phyloP scores from a whole-genome alignment of 257 asterid genomes.

The Nicotiana sylvestris region DNA sequence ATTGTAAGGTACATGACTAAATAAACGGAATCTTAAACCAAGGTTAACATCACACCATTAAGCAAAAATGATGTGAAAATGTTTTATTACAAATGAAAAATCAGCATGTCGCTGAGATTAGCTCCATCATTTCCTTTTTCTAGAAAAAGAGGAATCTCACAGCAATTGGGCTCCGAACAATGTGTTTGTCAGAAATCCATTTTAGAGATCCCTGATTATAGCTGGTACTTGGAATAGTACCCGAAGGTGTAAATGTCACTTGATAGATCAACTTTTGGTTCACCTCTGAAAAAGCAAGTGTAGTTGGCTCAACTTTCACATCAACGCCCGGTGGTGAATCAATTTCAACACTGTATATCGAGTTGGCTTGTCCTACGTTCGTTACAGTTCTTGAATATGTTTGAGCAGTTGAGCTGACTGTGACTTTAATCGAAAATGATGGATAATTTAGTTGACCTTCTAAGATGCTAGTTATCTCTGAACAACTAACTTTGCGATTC shows the following conservation, averaged over 20 bases:
- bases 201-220: slow-evolving; percentile 23
- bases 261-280: slow-evolving; percentile 15
- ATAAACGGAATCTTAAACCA: neutral
- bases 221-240: neutral
- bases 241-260: slow-evolving; percentile 15
- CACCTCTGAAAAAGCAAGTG: slow-evolving; percentile 12
- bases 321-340: slow-evolving; percentile 12
- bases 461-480: neutral
- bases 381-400: slow-evolving; percentile 35
- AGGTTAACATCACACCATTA: neutral
- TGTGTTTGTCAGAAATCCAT: slow-evolving; percentile 24
- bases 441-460: slow-evolving; percentile 39
- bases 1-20: neutral
- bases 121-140: neutral
- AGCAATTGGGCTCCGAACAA: slow-evolving; percentile 23
- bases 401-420: neutral
- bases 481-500: slow-evolving; percentile 8
- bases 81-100: neutral
- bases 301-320: slow-evolving; percentile 15
- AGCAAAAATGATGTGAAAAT: too few relatives aligned
- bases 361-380: slow-evolving; percentile 32
- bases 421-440: slow-evolving; percentile 19
- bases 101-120: neutral
- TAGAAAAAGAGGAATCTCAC: neutral
- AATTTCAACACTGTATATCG: slow-evolving; percentile 16